These are phyloP conservation scores for Colletotrichum sp. DNA, from an alignment of 2,329 filamentous ascomycete species.

Conservation along the genomic window DNA sequence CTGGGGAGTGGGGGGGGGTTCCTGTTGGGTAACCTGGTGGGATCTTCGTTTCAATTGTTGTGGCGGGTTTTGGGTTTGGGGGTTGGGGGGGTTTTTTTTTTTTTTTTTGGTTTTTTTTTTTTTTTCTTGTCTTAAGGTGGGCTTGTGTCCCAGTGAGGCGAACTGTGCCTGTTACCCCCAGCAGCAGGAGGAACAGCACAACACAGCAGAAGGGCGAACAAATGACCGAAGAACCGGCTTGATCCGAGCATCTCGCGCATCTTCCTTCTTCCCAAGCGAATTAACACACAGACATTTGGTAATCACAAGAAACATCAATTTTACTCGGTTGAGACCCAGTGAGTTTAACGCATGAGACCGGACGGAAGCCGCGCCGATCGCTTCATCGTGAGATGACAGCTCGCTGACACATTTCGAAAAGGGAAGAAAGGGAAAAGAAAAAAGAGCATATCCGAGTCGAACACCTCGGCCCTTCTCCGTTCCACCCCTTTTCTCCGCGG, in stretches of 20 bases:
- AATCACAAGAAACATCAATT: neutral
- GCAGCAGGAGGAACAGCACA: neutral
- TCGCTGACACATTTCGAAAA: neutral
- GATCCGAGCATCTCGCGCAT: neutral
- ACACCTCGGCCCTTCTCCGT: neutral
- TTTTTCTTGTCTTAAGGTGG: neutral
- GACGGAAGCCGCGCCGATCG: constrained; percentile 7
- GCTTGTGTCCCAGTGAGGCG: neutral
- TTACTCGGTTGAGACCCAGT: neutral
- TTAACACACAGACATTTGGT: neutral
- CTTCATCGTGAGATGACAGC: neutral
- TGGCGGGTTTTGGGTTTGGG: too few relatives aligned
- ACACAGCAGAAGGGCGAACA: neutral
- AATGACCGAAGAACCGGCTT: neutral
- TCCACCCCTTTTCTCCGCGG: neutral
- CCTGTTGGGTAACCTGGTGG: too few relatives aligned
- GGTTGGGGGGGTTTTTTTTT: too few relatives aligned
- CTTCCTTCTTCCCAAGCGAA: neutral
- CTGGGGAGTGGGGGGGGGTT: too few relatives aligned
- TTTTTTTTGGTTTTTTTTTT: neutral
- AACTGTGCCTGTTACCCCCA: neutral
- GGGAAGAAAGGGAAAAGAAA: neutral
- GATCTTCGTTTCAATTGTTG: too few relatives aligned
- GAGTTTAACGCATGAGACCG: constrained; percentile 7
- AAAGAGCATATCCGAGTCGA: neutral